Conservation (phyloP, 352 stramenopile species). For the Phytophthora pluvialis region DNA sequence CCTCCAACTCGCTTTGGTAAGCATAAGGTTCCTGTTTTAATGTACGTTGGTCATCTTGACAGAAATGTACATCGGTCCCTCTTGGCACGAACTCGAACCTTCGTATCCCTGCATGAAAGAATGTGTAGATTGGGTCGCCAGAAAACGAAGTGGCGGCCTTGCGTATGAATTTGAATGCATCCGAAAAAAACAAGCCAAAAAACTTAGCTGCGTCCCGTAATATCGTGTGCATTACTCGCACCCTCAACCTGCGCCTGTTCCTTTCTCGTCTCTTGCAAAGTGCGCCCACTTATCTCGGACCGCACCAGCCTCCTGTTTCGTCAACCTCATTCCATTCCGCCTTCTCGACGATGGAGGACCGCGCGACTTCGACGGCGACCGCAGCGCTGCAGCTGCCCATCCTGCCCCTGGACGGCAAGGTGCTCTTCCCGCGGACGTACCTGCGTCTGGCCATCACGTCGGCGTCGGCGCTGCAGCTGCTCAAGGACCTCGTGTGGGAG, state of each 20-base stretch:
- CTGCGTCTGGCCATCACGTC: slow-evolving; percentile 74
- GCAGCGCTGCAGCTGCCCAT: slow-evolving; percentile 59
- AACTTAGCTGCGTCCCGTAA: not conserved
- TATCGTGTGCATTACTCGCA: not conserved
- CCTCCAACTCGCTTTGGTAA: slow-evolving; percentile 41
- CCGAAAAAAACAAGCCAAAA: not conserved
- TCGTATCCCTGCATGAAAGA: slow-evolving; percentile 22
- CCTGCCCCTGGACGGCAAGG: slow-evolving; percentile 69
- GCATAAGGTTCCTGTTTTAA: slow-evolving; percentile 23
- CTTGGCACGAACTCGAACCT: slow-evolving; percentile 14
- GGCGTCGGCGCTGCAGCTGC: slow-evolving; percentile 65
- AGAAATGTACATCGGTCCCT: slow-evolving; percentile 31
- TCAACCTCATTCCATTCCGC: slow-evolving; percentile 36
- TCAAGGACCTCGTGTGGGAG: slow-evolving; percentile 84
- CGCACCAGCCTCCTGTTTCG: slow-evolving; percentile 11
- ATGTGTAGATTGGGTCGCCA: slow-evolving; percentile 19
- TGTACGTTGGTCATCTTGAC: slow-evolving; percentile 32
- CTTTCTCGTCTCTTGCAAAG: not conserved
- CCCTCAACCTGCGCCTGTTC: slow-evolving; percentile 8
- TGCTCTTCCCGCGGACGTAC: slow-evolving; percentile 82
- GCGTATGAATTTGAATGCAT: slow-evolving; percentile 24
- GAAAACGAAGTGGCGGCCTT: slow-evolving; percentile 21
- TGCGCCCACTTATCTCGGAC: slow-evolving; percentile 14
- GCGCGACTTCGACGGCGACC: slow-evolving; percentile 24
- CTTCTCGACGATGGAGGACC: slow-evolving; percentile 27